phyloP scores from a whole-genome alignment of 768 basidiomycete species.

The Lentinula raphanica region DNA sequence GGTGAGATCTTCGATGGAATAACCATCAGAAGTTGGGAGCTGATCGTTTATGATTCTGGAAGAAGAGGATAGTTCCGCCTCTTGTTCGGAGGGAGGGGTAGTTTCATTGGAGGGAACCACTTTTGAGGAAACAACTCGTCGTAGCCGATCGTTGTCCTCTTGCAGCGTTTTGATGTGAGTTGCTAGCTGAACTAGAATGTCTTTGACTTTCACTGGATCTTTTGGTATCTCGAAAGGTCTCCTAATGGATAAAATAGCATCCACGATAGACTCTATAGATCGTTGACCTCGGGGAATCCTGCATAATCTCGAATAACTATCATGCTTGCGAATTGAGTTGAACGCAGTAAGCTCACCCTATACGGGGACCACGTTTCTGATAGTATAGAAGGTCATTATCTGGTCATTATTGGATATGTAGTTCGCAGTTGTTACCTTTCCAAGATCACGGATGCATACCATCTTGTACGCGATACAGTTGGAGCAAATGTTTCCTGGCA shows the following conservation, averaged over 20 bases:
- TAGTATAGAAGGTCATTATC: background rate
- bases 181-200: background rate
- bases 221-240: background rate
- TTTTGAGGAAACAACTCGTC: background rate
- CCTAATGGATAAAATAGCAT: background rate
- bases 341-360: constrained; percentile 25
- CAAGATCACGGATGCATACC: constrained; percentile 40
- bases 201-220: background rate
- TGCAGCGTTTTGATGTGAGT: background rate
- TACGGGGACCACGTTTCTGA: constrained; percentile 32
- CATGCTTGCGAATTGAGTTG: no score
- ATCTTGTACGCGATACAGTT: constrained; percentile 37
- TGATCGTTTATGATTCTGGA: background rate
- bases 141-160: background rate
- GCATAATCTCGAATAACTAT: no score
- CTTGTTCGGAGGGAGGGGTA: background rate
- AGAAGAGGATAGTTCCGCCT: no score
- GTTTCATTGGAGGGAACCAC: background rate
- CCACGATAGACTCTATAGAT: background rate
- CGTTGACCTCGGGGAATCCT: background rate
- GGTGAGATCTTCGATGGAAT: constrained; percentile 21
- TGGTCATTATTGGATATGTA: no score
- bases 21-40: background rate
- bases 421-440: constrained; percentile 18
- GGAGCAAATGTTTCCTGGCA: constrained; percentile 35